Evolutionary conservation across 2,329 filamentous ascomycete species (phyloP), one percentile per base, ranked within the genome.

Genomic region (Colletotrichum sojae): DNA sequence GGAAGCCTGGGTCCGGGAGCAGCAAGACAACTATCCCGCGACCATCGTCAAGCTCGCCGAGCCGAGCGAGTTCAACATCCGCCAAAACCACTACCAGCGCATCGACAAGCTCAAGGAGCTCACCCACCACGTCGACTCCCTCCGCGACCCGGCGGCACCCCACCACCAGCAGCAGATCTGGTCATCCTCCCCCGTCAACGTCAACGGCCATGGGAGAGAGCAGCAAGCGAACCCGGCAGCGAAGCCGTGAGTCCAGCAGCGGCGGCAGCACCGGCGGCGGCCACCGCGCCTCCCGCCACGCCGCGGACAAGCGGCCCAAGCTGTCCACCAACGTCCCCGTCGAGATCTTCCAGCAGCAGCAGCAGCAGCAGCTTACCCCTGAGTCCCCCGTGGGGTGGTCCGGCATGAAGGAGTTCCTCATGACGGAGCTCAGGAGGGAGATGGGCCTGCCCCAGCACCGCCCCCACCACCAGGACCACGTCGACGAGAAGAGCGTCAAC

Each of bases 401-500:
- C 13, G 64, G 49, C 36, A 69, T 69, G 67, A 69, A 69, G 51
- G 55, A 66, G 43, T 69, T 69, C 13, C 25, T 69, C n/a, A 61
- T 69, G 67, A 69, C 62, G 1, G 67, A 69, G 51, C 63, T 69
- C 13, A 45, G 67, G 16, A 55, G 67, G 36, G 67, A 69, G 39
- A 69, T 69, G 67, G 62, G 55, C 9, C n/a, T 69, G 2, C 67
- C 67, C 4, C 52, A 56, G 36, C 43, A 61, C 13, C 67, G 62
- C 13, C 48, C 48, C 9, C 67, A 69, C 8, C 31, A 15, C n/a
- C 46, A 57, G 6, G 56, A 65, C 49, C 66, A 61, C 3, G 48
- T 69, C 5, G 67, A 69, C 45, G 67, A 69, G 56, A 69, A 69
- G 56, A 67, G 67, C 25, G 67, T 69, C 62, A 69, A 67, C 45